phyloP scores from a whole-genome alignment of 306 rosid species.

The Fragaria nilgerrensis region DNA sequence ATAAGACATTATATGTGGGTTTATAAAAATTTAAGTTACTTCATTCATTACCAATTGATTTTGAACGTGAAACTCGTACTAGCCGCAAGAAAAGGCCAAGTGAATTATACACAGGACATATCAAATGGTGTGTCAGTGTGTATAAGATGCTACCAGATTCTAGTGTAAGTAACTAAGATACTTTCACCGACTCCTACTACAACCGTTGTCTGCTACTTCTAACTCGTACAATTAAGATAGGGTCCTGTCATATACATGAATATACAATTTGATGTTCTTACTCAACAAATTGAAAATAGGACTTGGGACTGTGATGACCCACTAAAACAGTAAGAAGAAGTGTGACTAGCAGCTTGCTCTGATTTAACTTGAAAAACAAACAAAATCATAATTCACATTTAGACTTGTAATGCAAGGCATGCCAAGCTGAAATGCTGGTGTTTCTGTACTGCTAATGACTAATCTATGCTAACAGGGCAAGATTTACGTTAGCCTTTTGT shows the following conservation, averaged over 20 bases:
- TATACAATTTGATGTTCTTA: not conserved
- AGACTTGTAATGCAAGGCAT: conserved; percentile 2
- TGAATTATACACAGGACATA: not conserved
- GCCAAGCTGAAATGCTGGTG: conserved; percentile 4
- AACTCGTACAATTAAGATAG: too few relatives aligned
- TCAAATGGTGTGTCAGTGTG: conserved; percentile 6
- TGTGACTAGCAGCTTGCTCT: not conserved
- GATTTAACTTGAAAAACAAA: conserved; percentile 29
- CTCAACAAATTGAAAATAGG: not conserved
- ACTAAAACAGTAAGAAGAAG: not conserved
- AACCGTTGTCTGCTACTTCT: not conserved
- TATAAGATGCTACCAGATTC: not conserved
- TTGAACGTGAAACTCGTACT: too few relatives aligned
- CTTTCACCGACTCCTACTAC: not conserved
- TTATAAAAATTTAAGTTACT: too few relatives aligned
- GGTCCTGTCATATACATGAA: not conserved
- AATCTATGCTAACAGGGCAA: not conserved
- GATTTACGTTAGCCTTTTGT: not conserved
- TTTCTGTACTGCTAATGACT: not conserved
- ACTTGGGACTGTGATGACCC: not conserved
- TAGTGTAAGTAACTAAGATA: not conserved
- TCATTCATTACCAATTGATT: too few relatives aligned
- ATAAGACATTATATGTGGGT: too few relatives aligned
- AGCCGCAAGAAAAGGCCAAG: not conserved
- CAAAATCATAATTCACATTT: conserved; percentile 36